Base-by-base conservation (phyloP, 768 basidiomycete genomes). In the Phlebiopsis flavidoalba region DNA sequence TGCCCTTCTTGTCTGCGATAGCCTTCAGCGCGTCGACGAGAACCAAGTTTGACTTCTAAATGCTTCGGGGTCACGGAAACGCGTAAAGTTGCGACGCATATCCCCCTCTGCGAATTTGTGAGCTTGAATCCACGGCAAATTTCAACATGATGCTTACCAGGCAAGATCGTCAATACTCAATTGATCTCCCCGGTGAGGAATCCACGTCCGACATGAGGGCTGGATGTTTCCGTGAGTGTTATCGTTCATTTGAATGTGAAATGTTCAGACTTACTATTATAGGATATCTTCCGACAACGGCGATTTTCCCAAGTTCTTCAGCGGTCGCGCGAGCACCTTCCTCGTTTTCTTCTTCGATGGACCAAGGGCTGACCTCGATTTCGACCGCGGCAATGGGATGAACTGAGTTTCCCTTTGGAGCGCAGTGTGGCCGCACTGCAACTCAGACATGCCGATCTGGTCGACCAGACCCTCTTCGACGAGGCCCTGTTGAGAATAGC, bases 331-430 rank as follows among this genome's bases (percentile, higher is more conserved):
- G 78, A 11, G 86, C 85, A 17, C 78, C 74, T 31, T 31, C 26
- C 64, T 76, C 77, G 15, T 82, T 78, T 56, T 83, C 76, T 22
- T 76, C 73, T 61, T 83, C 82, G 55, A 83, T 84, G 1, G 80
- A 76, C 78, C 83, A 87, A 1, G 82, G 79, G 65, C 83, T 86
- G 46, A 86, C 73, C 69, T 90, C 89, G 55, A 89, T 86, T 69
- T 90, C 87, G 8, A 85, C 83, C 15, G 80, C 75, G 12, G 81
- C 76, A 60, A 88, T 78, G 1, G 82, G 83, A 49, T 80, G 75
- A 10, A 86, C 77, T 26, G 72, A 71, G 52, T 74, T 65, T 0
- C 76, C 82, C 10, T 63, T 57, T n/a, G n/a, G n/a, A n/a, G 33
- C 66, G 57, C 3, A 89, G 72, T 0, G 84, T 83, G 24, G 70